phyloP scores from a whole-genome alignment of 305 asterid genomes.

The Fraxinus angustifolia region DNA sequence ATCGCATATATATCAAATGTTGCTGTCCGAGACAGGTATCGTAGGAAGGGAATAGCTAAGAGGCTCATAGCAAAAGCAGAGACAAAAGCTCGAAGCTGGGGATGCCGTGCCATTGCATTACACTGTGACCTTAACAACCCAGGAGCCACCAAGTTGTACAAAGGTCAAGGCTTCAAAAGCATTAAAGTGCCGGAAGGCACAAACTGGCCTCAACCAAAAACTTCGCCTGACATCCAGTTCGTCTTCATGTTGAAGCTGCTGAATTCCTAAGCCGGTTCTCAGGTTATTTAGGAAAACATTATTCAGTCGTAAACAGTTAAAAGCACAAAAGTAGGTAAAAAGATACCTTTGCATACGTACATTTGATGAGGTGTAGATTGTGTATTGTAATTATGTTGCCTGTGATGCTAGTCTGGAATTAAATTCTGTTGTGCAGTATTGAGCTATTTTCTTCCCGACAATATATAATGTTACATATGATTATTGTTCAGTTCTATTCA shows the following conservation, averaged over 20 bases:
- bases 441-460: not conserved
- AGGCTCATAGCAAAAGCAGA: slow-evolving; percentile 67
- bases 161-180: slow-evolving; percentile 53
- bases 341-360: slow-evolving; percentile 3
- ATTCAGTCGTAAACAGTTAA: not conserved
- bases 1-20: slow-evolving; percentile 90
- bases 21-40: slow-evolving; percentile 66
- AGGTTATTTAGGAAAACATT: slow-evolving; percentile 5
- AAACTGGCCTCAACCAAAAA: slow-evolving; percentile 87
- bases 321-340: not conserved
- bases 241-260: slow-evolving; percentile 88
- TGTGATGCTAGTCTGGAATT: not conserved
- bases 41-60: slow-evolving; percentile 78
- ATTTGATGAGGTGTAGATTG: not conserved
- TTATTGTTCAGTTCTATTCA: not conserved
- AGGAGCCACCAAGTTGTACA: slow-evolving; percentile 65
- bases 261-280: slow-evolving; percentile 6
- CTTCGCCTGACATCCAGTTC: slow-evolving; percentile 54
- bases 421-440: not conserved
- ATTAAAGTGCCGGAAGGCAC: slow-evolving; percentile 67
- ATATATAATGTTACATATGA: not conserved
- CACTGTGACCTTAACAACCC: slow-evolving; percentile 73
- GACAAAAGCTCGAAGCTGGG: slow-evolving; percentile 78
- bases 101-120: slow-evolving; percentile 78
- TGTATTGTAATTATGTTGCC: not conserved